Base-by-base conservation (phyloP, 306 rosid species). In the Styphnolobium japonicum region DNA sequence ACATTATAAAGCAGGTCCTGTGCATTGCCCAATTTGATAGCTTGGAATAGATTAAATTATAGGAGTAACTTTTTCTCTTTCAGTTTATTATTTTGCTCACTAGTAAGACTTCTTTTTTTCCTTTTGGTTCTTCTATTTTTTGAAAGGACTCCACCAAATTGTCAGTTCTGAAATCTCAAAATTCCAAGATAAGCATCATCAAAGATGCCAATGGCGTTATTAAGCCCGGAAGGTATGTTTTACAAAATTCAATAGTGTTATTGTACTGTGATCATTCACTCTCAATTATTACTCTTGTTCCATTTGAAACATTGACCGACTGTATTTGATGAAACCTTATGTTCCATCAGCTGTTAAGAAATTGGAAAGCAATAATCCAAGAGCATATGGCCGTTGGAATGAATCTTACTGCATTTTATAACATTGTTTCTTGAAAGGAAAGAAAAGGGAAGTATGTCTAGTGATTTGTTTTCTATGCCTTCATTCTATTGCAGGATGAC, bases 201-300 rank as follows among this genome's bases (percentile, higher is more conserved):
- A 83, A 76, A 46, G 80, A 62, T 75, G 88, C 68, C 71, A 66
- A 36, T 78, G 92, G 92, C 19, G 79, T 85, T 36, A 75, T 88
- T 53, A 88, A 86, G 75, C 89, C 92, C 0, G 75, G 89, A 75
- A 88, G 92, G 92, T 88, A 55, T 48, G 58, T 11, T 22, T 22
- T 42, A 51, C 72, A 16, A 66, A 40, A 46, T 56, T 53, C 16
- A 46, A 14, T 21, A 25, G 19, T 19, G 40, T 65, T 21, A 43
- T 2, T 51, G 55, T 67, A 64, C 48, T 15, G 11, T 1, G 15
- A 37, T 16, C 39, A 66, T 48, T 48, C 57, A 36, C 21, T 4
- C 18, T n/a, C 19, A 53, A 7, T 53, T 31, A 6, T 49, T 23
- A 62, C 51, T 36, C 10, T 56, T 34, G 18, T 42, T 5, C 42